Percentiles rank a stretch among this genome's conserved stretches.
Evolutionary conservation across 2,329 filamentous ascomycete species (phyloP).

Genomic region (Neonectria coccinea): DNA sequence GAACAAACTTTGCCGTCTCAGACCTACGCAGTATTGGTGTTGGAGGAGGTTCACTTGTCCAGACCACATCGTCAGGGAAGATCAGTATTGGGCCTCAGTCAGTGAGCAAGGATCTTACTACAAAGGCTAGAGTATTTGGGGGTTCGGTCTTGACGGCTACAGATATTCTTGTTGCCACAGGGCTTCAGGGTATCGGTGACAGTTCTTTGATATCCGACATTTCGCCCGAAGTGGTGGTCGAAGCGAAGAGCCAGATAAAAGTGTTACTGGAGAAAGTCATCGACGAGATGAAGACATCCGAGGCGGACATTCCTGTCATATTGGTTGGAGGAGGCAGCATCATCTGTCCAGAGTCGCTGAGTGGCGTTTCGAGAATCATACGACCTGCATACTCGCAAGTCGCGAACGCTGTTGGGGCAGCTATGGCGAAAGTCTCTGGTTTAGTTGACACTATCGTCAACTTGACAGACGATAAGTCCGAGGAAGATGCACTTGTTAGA

Average conservation of each 20-base stretch:
- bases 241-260: slow-evolving; percentile 11
- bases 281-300: slow-evolving; percentile 21
- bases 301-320: slow-evolving; percentile 16
- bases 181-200: slow-evolving; percentile 10
- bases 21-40: slow-evolving; percentile 28
- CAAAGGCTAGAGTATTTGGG: slow-evolving; percentile 19
- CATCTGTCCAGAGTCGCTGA: slow-evolving; percentile 6
- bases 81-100: slow-evolving; percentile 17
- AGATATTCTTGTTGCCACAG: slow-evolving; percentile 19
- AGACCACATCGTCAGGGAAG: background rate
- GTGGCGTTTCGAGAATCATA: slow-evolving; percentile 12
- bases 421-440: slow-evolving; percentile 10
- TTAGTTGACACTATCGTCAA: slow-evolving; percentile 19
- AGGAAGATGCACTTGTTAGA: background rate
- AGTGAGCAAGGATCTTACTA: slow-evolving; percentile 24
- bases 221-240: background rate
- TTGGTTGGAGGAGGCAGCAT: slow-evolving; percentile 23
- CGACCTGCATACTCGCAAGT: slow-evolving; percentile 9
- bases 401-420: slow-evolving; percentile 26
- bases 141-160: slow-evolving; percentile 23
- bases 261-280: slow-evolving; percentile 12
- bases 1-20: slow-evolving; percentile 26
- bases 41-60: slow-evolving; percentile 29
- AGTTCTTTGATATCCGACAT: slow-evolving; percentile 3
- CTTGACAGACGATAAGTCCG: slow-evolving; percentile 5